Conservation (phyloP, 306 rosid genomes). For the Glycine soja region DNA sequence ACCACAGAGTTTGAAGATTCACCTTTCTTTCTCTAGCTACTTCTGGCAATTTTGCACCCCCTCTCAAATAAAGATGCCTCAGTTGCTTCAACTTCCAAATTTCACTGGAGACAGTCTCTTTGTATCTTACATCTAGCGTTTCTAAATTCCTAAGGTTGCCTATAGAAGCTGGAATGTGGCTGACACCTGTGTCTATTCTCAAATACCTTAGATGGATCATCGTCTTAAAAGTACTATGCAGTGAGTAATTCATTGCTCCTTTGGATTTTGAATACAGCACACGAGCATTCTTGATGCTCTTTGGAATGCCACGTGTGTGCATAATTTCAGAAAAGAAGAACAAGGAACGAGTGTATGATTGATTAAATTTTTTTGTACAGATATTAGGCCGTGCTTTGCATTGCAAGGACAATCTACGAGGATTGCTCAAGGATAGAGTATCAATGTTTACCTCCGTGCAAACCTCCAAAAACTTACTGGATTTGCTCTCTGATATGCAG, state of each 20-base stretch:
- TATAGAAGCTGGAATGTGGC: neutral
- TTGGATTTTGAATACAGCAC: neutral
- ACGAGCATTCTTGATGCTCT: slow-evolving; percentile 13
- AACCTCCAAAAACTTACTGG: neutral
- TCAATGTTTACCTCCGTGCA: neutral
- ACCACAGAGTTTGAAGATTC: slow-evolving; percentile 13
- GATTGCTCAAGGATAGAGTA: neutral
- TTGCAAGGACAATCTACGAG: slow-evolving; percentile 29
- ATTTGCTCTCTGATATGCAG: slow-evolving; percentile 10
- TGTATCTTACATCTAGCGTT: neutral
- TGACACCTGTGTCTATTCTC: neutral
- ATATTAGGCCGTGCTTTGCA: neutral
- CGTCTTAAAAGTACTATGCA: neutral
- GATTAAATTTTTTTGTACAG: neutral
- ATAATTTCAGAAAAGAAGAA: neutral
- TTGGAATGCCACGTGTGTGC: neutral
- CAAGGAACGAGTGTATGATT: neutral
- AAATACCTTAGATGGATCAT: slow-evolving; percentile 2
- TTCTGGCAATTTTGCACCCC: neutral
- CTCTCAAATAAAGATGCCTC: neutral
- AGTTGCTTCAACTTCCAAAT: slow-evolving; percentile 4
- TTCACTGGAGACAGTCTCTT: neutral
- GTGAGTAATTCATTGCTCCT: neutral
- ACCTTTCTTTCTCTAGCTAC: neutral
- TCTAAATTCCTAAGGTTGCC: slow-evolving; percentile 14